phyloP scores from a whole-genome alignment of 1,139 yeast genomes.

The Groenewaldozyma sp. region DNA sequence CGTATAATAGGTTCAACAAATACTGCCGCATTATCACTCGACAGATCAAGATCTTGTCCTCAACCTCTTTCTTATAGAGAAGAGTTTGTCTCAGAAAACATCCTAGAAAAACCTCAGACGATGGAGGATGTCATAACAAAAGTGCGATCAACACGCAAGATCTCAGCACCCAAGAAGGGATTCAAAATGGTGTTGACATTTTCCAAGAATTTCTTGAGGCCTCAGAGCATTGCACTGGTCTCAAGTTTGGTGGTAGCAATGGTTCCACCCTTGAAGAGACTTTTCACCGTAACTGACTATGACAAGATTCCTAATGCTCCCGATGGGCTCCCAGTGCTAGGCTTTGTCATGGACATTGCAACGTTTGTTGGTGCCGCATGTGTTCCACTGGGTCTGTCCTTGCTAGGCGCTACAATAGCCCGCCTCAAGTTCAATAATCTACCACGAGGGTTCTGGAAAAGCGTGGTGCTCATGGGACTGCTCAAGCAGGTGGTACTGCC shows the following conservation, averaged over 20 bases:
- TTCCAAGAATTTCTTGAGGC: conserved; percentile 56
- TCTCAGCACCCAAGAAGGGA: background rate
- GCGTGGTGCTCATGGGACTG: conserved; percentile 38
- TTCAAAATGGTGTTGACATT: conserved; percentile 27
- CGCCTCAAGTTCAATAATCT: conserved; percentile 51
- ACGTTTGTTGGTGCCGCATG: conserved; percentile 76
- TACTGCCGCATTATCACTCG: background rate
- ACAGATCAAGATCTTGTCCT: background rate
- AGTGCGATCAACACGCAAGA: background rate
- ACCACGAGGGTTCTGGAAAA: conserved; percentile 65
- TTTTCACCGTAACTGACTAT: conserved; percentile 39
- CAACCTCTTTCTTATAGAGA: background rate
- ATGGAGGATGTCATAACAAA: conserved; percentile 4
- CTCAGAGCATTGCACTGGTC: conserved; percentile 59
- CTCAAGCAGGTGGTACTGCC: conserved; percentile 49
- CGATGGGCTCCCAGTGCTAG: conserved; percentile 71
- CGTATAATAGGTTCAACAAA: background rate
- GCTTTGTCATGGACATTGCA: conserved; percentile 73
- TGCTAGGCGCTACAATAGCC: conserved; percentile 82
- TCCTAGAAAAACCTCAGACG: background rate
- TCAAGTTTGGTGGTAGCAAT: conserved; percentile 57
- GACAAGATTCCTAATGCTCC: conserved; percentile 58
- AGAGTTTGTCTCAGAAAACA: conserved; percentile 1
- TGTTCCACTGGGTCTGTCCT: conserved; percentile 74
- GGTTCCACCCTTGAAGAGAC: conserved; percentile 79